These are phyloP conservation scores for Lathyrus tuberosus DNA, from an alignment of 306 rosid genomes.

Conservation along the genomic window DNA sequence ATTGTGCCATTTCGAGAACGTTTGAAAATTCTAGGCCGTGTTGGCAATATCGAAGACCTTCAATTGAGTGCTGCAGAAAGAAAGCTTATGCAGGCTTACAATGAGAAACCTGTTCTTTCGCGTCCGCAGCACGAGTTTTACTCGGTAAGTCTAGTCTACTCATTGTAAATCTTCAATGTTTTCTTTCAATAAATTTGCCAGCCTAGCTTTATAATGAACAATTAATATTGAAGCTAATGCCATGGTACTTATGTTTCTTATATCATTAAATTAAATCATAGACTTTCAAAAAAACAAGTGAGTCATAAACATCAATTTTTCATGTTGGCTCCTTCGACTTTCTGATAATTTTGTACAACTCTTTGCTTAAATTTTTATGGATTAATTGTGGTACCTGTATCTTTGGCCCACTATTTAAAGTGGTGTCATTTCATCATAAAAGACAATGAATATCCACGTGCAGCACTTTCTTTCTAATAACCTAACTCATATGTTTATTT, in stretches of 20 bases:
- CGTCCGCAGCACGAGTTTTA: conserved; percentile 98
- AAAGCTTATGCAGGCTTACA: conserved; percentile 94
- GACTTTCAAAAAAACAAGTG: conserved; percentile 31
- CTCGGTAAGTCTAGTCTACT: conserved; percentile 51
- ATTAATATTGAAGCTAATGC: background rate
- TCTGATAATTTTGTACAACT: conserved; percentile 11
- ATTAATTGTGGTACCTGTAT: conserved; percentile 31
- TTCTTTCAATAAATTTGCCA: conserved; percentile 2
- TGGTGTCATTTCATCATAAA: conserved; percentile 45
- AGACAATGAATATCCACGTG: conserved; percentile 10
- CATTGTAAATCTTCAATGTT: background rate
- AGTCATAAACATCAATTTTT: conserved; percentile 24
- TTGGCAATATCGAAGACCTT: conserved; percentile 82
- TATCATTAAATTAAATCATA: background rate
- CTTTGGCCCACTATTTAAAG: conserved; percentile 42
- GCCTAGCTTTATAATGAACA: background rate
- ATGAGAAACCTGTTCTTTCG: conserved; percentile 97
- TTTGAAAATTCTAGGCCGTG: conserved; percentile 94
- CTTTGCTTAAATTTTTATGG: conserved; percentile 38
- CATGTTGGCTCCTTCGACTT: conserved; percentile 41
- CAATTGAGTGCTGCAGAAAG: conserved; percentile 82
- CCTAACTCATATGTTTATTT: conserved; percentile 7
- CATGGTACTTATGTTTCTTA: too few species aligned
- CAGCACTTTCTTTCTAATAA: conserved; percentile 16
- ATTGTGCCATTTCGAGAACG: conserved; percentile 77